phyloP scores from a whole-genome alignment of 768 basidiomycete genomes.

The Tricholoma terreum region DNA sequence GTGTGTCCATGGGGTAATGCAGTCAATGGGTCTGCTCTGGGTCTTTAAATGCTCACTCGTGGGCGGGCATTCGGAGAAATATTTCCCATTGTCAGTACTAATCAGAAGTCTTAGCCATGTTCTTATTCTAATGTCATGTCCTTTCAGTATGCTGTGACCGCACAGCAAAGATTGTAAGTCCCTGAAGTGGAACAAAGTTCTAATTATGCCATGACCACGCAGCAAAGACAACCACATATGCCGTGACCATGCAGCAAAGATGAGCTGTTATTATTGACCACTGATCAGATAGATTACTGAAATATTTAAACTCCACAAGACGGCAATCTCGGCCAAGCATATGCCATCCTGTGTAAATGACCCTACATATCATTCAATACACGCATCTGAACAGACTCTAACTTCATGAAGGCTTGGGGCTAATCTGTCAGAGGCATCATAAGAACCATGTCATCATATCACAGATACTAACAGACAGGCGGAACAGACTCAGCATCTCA shows the following conservation, averaged over 20 bases:
- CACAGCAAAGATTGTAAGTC: too few relatives aligned
- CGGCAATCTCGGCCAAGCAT: too few relatives aligned
- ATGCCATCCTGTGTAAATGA: background rate
- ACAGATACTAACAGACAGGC: background rate
- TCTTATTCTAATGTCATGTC: background rate
- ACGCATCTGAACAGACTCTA: too few relatives aligned
- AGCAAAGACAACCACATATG: too few relatives aligned
- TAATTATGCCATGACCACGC: too few relatives aligned
- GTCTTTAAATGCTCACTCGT: background rate
- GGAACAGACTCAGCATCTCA: slow-evolving; percentile 21
- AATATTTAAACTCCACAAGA: background rate
- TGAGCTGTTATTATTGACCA: background rate
- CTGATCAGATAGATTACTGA: background rate
- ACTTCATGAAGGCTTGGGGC: slow-evolving; percentile 27
- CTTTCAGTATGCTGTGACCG: background rate
- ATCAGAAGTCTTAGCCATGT: background rate
- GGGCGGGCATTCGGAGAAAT: background rate
- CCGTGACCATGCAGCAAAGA: too few relatives aligned
- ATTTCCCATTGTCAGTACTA: background rate
- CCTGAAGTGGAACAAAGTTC: too few relatives aligned
- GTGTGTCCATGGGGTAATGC: background rate
- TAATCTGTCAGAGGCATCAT: slow-evolving; percentile 34
- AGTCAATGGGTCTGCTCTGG: background rate
- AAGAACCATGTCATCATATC: slow-evolving; percentile 10
- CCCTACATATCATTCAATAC: too few relatives aligned